Evolutionary conservation across 2,329 filamentous ascomycete species (phyloP).

Genomic region (Chalaropsis ovoidea): DNA sequence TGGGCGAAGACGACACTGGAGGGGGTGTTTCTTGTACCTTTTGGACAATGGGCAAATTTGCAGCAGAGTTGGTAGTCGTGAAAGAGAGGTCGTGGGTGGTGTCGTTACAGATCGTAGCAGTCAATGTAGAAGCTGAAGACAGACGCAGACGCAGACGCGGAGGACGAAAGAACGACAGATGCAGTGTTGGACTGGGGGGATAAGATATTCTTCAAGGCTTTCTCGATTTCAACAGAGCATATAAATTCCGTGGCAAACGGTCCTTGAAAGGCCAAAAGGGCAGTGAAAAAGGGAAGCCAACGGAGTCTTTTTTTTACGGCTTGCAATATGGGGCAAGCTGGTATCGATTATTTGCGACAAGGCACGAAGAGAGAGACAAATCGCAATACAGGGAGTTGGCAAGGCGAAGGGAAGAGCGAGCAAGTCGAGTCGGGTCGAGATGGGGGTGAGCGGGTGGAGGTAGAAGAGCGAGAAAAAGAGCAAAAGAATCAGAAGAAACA

Average conservation of each 20-base stretch:
- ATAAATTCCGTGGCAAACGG: neutral
- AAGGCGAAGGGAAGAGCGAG: neutral
- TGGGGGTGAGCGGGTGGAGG: neutral
- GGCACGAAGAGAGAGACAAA: slow-evolving; percentile 12
- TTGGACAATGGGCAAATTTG: neutral
- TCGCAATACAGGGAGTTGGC: slow-evolving; percentile 13
- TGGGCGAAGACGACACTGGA: slow-evolving; percentile 7
- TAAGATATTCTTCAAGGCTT: slow-evolving; percentile 16
- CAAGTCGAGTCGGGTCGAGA: neutral
- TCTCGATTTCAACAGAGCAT: neutral
- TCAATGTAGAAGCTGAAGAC: neutral
- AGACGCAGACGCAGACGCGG: neutral
- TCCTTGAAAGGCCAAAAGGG: neutral
- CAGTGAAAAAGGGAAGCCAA: neutral
- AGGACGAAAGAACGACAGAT: neutral
- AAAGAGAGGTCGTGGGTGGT: neutral
- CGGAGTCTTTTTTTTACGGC: neutral
- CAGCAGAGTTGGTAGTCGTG: neutral
- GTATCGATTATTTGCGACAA: slow-evolving; percentile 6
- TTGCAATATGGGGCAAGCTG: neutral
- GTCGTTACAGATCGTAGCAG: slow-evolving; percentile 14
- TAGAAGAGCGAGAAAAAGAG: slow-evolving; percentile 1
- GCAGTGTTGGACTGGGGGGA: slow-evolving; percentile 3
- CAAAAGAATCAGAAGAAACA: neutral
- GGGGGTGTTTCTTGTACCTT: slow-evolving; percentile 5